phyloP scores from a whole-genome alignment of 352 stramenopile genomes.

The Phytophthora meadii region DNA sequence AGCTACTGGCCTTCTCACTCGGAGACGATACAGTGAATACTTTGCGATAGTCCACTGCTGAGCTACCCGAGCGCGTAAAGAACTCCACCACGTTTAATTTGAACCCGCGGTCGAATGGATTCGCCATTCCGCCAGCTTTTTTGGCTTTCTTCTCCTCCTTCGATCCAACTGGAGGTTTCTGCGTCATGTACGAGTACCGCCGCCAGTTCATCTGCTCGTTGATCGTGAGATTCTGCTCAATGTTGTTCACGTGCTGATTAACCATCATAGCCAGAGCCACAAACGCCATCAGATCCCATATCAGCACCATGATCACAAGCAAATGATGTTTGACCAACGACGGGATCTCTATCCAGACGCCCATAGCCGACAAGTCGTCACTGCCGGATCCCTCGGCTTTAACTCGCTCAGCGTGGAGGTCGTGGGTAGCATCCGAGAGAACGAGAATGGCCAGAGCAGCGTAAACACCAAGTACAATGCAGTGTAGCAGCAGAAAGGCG shows the following conservation, averaged over 20 bases:
- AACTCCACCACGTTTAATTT: slow-evolving; percentile 58
- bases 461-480: slow-evolving; percentile 54
- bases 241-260: slow-evolving; percentile 71
- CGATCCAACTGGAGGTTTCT: slow-evolving; percentile 3
- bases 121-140: slow-evolving; percentile 34
- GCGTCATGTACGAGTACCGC: slow-evolving; percentile 72
- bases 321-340: slow-evolving; percentile 59
- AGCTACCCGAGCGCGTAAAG: slow-evolving; percentile 43
- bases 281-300: slow-evolving; percentile 60
- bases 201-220: slow-evolving; percentile 89
- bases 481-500: slow-evolving; percentile 76
- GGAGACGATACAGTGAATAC: slow-evolving; percentile 39
- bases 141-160: slow-evolving; percentile 23
- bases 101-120: slow-evolving; percentile 56
- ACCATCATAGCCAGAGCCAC: slow-evolving; percentile 65
- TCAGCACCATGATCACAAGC: slow-evolving; percentile 64
- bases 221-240: slow-evolving; percentile 76
- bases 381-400: slow-evolving; percentile 21
- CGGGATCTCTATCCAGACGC: slow-evolving; percentile 71
- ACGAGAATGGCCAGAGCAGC: slow-evolving; percentile 53
- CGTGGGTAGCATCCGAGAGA: slow-evolving; percentile 44
- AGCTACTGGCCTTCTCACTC: slow-evolving; percentile 16
- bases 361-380: slow-evolving; percentile 46
- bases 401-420: slow-evolving; percentile 41
- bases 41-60: slow-evolving; percentile 51